phyloP scores from a whole-genome alignment of 495 filamentous ascomycete species.

The Podospora fimiseda region DNA sequence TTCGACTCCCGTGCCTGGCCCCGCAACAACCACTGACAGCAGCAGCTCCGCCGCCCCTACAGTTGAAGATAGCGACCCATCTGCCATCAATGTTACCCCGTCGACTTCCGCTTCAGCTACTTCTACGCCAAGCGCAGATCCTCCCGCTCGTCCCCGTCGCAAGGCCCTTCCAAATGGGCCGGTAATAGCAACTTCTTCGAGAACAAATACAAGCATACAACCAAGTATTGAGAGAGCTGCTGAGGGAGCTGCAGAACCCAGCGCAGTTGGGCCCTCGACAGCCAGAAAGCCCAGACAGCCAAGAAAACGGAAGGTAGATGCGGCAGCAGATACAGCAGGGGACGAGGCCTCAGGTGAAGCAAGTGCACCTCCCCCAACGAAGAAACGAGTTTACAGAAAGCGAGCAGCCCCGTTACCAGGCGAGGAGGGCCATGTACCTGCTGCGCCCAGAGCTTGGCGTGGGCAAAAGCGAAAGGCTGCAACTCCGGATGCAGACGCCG shows the following conservation, averaged over 20 bases:
- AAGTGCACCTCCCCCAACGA: conserved; percentile 5
- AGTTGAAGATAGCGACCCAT: not conserved
- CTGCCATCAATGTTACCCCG: not conserved
- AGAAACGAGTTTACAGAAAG: conserved; percentile 14
- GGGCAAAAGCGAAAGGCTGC: not conserved
- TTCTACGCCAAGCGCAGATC: not conserved
- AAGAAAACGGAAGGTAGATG: conserved; percentile 8
- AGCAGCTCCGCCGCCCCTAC: not conserved
- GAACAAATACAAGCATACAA: not conserved
- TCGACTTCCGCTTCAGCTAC: not conserved
- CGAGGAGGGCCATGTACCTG: not conserved
- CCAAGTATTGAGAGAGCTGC: not conserved
- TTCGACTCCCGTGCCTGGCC: not conserved
- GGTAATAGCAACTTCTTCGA: not conserved
- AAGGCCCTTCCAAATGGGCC: not conserved
- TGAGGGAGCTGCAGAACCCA: not conserved
- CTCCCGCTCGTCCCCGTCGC: not conserved
- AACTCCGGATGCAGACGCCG: not conserved
- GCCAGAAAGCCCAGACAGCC: not conserved
- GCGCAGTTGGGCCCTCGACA: not conserved
- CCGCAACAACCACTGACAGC: not conserved
- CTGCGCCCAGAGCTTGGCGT: not conserved
- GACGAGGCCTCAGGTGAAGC: not conserved
- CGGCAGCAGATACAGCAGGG: not conserved
- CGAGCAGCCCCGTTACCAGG: conserved; percentile 2